Base-by-base conservation (phyloP, 2,329 filamentous ascomycete species). In the Diaporthe nobilis region DNA sequence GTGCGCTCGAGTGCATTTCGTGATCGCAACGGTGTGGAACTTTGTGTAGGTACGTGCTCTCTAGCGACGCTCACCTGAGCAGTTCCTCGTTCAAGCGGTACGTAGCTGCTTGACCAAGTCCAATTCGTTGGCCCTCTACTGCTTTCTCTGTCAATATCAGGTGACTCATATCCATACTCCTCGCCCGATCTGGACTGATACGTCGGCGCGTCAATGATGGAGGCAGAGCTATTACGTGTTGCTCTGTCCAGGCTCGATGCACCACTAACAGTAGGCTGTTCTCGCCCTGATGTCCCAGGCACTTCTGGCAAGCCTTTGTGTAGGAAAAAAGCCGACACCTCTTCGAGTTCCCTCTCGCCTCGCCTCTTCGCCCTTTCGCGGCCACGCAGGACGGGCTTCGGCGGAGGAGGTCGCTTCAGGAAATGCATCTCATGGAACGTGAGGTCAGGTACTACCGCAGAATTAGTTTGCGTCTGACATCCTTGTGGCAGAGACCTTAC, bases 371-470 rank as follows among this genome's bases (percentile, higher is more conserved):
- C 63, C 75, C 78, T 44, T 79, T 81, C 34, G 81, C 74, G 71
- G 13, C 73, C 61, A 31, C 15, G 72, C 28, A 25, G 78, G 72
- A 44, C 74, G 75, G 47, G 76, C 80, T 70, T 49, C 79, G 75
- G 4, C n/a, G 34, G 63, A 39, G 55, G 57, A 55, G 70, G 75
- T 10, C 81, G 77, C 65, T 82, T 82, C 31, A 88, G 81, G 77
- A 89, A 87, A 12, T 83, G 80, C 85, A 90, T 88, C 70, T 88
- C 84, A 37, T 89, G 89, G 77, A 90, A 91, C 1, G 84, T 83
- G 25, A 91, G 84, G 76, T 91, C 89, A 6, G 86, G 82, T 39
- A 90, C 90, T 90, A 37, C 20, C 9, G 2, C 9, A 53, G 1
- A n/a, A 22, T 76, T 22, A 76, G 58, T 42, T n/a, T 22, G 13